Evolutionary conservation across 352 stramenopile species (phyloP), one percentile per base, ranked within the genome.

Genomic region (Blastocystis sp.): DNA sequence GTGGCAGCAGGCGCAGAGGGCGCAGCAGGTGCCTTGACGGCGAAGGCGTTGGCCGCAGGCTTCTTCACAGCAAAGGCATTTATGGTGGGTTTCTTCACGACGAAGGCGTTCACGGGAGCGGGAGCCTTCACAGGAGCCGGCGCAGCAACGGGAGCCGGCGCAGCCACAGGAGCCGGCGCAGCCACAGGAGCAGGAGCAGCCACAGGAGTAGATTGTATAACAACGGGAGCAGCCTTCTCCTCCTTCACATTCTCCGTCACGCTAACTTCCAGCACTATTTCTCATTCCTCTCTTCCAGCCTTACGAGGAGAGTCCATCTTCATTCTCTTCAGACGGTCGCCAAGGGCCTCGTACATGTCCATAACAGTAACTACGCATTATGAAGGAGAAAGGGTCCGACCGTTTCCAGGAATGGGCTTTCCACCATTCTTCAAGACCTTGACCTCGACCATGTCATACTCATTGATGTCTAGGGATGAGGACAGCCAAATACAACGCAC

Each of bases 341-440:
- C 67, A 32, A 78, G 49, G 38, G 67, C 67, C 4, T 42, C 49
- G 38, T 78, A 78, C 6, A 78, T n/a, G 38, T 78, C 67, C 42
- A 78, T 61, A 24, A 61, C 67, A 78, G 67, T 78, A 9, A 78
- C 69, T 81, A 81, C 29, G 3, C 18, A 61, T 64, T 32, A 81
- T 21, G 1, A 64, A 34, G 32, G 34, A 61, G 16, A 21, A 16
- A n/a, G 14, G 4, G 9, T 46, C 63, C 0, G 9, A 63, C 69
- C 48, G 40, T 65, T 65, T 46, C 48, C 69, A 46, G 69, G 69
- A 81, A 65, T 81, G 24, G 18, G 29, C 46, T 63, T 63, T 16
- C 69, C 69, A n/a, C 69, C 69, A n/a, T 81, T 81, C 69, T 81
- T 81, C 11, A 81, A 29, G 32, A 81, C 63, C 48, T 81, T 81